Evolutionary conservation across 2,329 filamentous ascomycete genomes (phyloP), one percentile per base, ranked within the genome.

Genomic region (Trichoderma harzianum): DNA sequence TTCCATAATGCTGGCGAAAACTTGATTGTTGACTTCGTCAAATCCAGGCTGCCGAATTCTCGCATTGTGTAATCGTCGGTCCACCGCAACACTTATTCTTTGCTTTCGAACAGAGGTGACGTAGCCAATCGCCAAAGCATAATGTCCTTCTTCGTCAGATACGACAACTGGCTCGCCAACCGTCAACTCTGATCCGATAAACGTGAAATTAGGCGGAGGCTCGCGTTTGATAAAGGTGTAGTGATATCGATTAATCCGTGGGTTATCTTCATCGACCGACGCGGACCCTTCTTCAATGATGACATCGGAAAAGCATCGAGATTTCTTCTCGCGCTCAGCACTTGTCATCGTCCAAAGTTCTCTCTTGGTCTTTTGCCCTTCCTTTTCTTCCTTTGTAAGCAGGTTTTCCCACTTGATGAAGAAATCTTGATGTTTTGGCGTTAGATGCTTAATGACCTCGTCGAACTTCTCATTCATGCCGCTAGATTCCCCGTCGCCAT

Each of bases 341-440:
- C 96, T 98, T 26, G 95, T 84, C 93, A 99, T 97, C 0, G 95
- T 98, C 96, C 96, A 99, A 3, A 99, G 84, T 79, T 99, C 96
- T 75, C 94, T 88, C 73, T 94, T 90, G 74, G 94, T 92, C 77
- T 93, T 97, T 79, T 96, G 92, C 78, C 92, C 90, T 77, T 97
- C 94, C 76, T 92, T 93, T 80, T 99, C 96, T 83, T 99, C 96
- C 79, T 96, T 96, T 0, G 95, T 98, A 47, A 99, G 85, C 16
- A 99, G 86, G 65, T 91, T 88, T 80, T 99, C 96, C 96, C 96
- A 99, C 79, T 96, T 97, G 74, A 92, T 86, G 81, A 99, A 98
- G 80, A 98, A 99, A 0, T 90, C 88, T 75, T 90, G 89, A 78
- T 98, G 93, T 0, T 83, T 84, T 1, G 91, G 86, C 7, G 89